Percentiles rank a stretch among this genome's conserved stretches.
phyloP scores from a whole-genome alignment of 352 stramenopile species.

The Phytophthora crassamura region DNA sequence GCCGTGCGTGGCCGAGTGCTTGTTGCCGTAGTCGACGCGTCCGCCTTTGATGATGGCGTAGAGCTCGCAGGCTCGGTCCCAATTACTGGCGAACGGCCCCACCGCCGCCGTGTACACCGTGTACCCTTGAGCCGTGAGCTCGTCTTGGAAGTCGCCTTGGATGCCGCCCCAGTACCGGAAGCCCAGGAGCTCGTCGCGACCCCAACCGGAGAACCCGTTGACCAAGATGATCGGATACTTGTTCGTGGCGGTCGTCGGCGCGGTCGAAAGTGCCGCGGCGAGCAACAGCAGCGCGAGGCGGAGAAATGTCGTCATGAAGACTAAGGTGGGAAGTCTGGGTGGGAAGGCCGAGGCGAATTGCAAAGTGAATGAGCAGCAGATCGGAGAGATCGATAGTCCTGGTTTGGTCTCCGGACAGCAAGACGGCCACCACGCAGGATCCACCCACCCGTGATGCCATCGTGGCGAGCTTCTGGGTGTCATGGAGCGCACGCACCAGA shows the following conservation, averaged over 20 bases:
- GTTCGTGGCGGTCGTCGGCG: slow-evolving; percentile 36
- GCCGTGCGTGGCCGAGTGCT: slow-evolving; percentile 50
- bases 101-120: slow-evolving; percentile 59
- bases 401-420: slow-evolving; percentile 19
- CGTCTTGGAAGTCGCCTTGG: slow-evolving; percentile 50
- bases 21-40: slow-evolving; percentile 55
- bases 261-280: slow-evolving; percentile 3
- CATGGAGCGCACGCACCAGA: slow-evolving; percentile 12
- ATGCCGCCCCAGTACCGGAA: slow-evolving; percentile 61
- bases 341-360: slow-evolving; percentile 21
- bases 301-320: slow-evolving; percentile 13
- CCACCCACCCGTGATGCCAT: not conserved
- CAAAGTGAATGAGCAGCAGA: slow-evolving; percentile 19
- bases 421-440: slow-evolving; percentile 21
- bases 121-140: slow-evolving; percentile 50
- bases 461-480: not conserved
- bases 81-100: slow-evolving; percentile 65
- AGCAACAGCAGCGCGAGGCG: slow-evolving; percentile 22
- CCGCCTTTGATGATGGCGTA: slow-evolving; percentile 73
- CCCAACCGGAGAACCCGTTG: slow-evolving; percentile 60
- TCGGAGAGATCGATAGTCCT: too few relatives aligned
- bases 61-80: slow-evolving; percentile 69
- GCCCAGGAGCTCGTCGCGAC: slow-evolving; percentile 47
- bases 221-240: slow-evolving; percentile 65
- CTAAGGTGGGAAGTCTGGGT: not conserved